Conservation (phyloP, 2,329 filamentous ascomycete species). For the Penicillium sp. region DNA sequence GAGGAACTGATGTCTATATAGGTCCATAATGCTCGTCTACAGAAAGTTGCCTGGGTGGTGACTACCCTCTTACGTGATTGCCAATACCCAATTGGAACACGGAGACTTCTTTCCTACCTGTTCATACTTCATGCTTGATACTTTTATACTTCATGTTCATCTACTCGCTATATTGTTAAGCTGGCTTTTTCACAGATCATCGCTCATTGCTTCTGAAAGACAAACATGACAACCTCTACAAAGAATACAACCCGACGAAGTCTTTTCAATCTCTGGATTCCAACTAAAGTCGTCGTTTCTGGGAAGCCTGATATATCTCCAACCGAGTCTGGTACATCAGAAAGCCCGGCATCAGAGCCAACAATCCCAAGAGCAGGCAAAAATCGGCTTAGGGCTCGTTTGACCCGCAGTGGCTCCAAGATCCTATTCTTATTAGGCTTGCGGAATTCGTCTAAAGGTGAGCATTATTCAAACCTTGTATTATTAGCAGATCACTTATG, state of each 20-base stretch:
- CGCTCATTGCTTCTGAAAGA: neutral
- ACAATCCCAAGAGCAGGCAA: slow-evolving; percentile 16
- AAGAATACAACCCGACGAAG: slow-evolving; percentile 25
- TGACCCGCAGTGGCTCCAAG: slow-evolving; percentile 39
- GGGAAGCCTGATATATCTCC: slow-evolving; percentile 16
- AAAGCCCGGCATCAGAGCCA: slow-evolving; percentile 25
- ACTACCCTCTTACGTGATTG: neutral
- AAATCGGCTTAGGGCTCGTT: slow-evolving; percentile 30
- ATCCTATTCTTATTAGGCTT: slow-evolving; percentile 39
- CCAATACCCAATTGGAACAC: neutral
- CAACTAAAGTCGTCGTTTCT: slow-evolving; percentile 19
- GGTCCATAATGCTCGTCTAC: neutral
- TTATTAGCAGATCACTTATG: neutral
- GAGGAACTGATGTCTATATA: too few species aligned
- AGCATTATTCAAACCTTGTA: neutral
- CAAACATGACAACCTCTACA: slow-evolving; percentile 22
- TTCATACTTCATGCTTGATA: neutral
- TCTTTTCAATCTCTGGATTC: slow-evolving; percentile 25
- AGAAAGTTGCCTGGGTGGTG: neutral
- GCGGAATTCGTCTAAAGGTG: slow-evolving; percentile 30
- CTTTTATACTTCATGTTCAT: neutral
- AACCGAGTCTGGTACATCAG: slow-evolving; percentile 27
- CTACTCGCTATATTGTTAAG: slow-evolving; percentile 2
- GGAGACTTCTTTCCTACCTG: neutral
- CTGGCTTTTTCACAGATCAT: neutral